Evolutionary conservation across 441 rosid species (phyloP), one percentile per base, ranked within the genome.

Genomic region (Geranium incanum): DNA sequence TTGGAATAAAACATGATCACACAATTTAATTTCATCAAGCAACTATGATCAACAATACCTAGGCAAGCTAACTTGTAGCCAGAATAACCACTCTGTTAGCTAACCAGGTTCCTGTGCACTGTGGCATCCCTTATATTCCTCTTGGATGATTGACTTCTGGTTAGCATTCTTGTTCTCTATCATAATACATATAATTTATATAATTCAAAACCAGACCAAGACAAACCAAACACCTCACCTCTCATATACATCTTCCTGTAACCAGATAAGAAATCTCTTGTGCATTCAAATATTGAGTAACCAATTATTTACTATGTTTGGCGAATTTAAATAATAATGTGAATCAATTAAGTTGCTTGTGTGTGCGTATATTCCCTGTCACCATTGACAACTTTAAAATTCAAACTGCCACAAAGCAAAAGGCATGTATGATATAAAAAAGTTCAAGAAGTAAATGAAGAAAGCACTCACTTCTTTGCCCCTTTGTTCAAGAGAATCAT

Each of bases 401-500:
- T 9, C 65, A 6, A 23, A 23, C 65, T 18, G 65, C 21, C 28
- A 60, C 65, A 8, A 60, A 60, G 8, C 11, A 16, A 8, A 60
- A 18, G 65, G 9, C 12, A 9, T 13, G 11, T 45, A 45, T 43
- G 11, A 11, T 43, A 9, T 45, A 60, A 60, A 0, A 21, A 23
- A 9, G 36, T 60, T 16, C 36, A 60, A 60, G 13, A 60, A 60
- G 65, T 60, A 65, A 65, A 65, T 33, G 12, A 33, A 65, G 36
- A 16, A 65, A 28, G 41, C 66, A 69, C 89, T 76, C 79, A 89
- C 95, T 80, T 89, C 95, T 70, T 85, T 86, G 74, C 83, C 90
- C 65, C 86, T 68, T 70, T 76, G 87, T 48, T 81, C 83, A 41
- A 50, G 86, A 80, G 73, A 69, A 37, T 84, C 88, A 76, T 81